Percentiles rank a stretch among this genome's conserved stretches.
Conservation (phyloP, 345 rosid genomes). For the Citrus sinensis region DVS_A1.0 CM039165.1:20931501-20932000, state of each 20-base stretch:
- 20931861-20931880: slow-evolving; percentile 17
- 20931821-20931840: slow-evolving; percentile 21
- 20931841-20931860: neutral
- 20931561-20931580: no score
- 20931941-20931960: neutral
- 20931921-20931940: slow-evolving; percentile 6
- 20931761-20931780: neutral
- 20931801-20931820: neutral
- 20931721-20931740: neutral
- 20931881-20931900: slow-evolving; percentile 22
- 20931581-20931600: no score
- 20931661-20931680: no score
- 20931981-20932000: neutral
- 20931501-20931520: no score
- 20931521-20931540: no score
- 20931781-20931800: neutral
- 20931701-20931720: no score
- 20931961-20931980: neutral
- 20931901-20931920: slow-evolving; percentile 15
- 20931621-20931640: no score
- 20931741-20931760: neutral
- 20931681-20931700: no score
- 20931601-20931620: no score
- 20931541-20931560: no score
- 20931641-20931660: no score